Evolutionary conservation across 192 early-diverging fungal genomes (phyloP).

Genomic region (Backusella luteola): DNA sequence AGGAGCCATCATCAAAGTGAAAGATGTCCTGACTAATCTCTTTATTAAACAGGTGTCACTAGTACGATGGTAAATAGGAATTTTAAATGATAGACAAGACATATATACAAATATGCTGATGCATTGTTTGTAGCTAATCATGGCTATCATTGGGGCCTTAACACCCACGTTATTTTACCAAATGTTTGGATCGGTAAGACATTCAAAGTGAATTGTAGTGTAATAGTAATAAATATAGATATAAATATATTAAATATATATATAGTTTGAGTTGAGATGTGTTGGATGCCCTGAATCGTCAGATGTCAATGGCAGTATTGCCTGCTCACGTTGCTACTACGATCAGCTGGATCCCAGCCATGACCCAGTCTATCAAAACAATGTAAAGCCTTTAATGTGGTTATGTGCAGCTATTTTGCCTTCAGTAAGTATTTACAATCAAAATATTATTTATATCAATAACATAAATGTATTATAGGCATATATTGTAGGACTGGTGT

Average conservation of each 20-base stretch:
- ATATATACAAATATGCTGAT: not conserved
- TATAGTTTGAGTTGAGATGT: constrained; percentile 58
- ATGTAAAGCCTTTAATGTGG: constrained; percentile 84
- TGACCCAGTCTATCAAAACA: constrained; percentile 78
- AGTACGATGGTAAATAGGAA: constrained; percentile 62
- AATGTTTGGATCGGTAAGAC: constrained; percentile 72
- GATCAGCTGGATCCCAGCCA: constrained; percentile 60
- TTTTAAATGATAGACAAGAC: not conserved
- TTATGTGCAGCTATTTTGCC: constrained; percentile 78
- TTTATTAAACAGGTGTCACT: constrained; percentile 66
- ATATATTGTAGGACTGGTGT: constrained; percentile 90
- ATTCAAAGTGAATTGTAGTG: not conserved
- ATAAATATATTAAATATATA: not conserved
- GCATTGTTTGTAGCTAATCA: constrained; percentile 61
- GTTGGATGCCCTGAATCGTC: constrained; percentile 41
- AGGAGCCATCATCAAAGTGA: not conserved
- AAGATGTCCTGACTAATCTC: not conserved
- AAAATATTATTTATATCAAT: not conserved
- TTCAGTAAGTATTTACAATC: constrained; percentile 38
- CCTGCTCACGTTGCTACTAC: constrained; percentile 68
- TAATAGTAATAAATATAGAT: not conserved
- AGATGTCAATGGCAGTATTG: constrained; percentile 13
- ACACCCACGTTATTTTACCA: constrained; percentile 95
- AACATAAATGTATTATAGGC: constrained; percentile 39
- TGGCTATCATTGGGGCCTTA: constrained; percentile 89